phyloP scores from a whole-genome alignment of 2,329 filamentous ascomycete species.

The Fusarium fujikuroi region DNA sequence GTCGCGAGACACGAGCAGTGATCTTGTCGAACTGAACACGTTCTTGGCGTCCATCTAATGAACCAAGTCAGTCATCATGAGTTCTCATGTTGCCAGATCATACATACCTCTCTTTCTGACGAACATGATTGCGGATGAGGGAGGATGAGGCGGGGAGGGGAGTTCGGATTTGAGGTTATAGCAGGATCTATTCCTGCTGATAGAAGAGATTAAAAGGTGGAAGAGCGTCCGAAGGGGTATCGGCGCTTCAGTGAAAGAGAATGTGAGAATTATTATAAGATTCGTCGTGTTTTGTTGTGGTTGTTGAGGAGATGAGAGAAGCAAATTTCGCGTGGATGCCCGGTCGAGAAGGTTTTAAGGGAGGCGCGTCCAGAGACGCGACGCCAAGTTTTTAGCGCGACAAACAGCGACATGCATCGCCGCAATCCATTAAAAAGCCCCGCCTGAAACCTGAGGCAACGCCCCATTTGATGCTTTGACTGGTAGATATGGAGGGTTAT shows the following conservation, averaged over 20 bases:
- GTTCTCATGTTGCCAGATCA: neutral
- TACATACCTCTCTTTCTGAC: conserved; percentile 71
- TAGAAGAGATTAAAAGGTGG: conserved; percentile 39
- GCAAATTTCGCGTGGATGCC: conserved; percentile 35
- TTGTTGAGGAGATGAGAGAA: conserved; percentile 42
- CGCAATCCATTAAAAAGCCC: conserved; percentile 47
- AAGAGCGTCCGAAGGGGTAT: conserved; percentile 33
- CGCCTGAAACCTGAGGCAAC: conserved; percentile 44
- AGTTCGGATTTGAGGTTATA: conserved; percentile 31
- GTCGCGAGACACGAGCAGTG: conserved; percentile 94
- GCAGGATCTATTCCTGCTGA: conserved; percentile 42
- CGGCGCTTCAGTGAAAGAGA: conserved; percentile 28
- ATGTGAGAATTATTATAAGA: conserved; percentile 24
- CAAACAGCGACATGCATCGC: conserved; percentile 36
- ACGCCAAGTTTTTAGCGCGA: conserved; percentile 50
- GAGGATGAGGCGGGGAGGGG: conserved; percentile 34
- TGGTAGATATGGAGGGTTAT: conserved; percentile 2
- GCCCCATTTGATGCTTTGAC: conserved; percentile 21
- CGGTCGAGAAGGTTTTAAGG: conserved; percentile 51
- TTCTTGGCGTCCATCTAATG: conserved; percentile 95
- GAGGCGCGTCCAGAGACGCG: conserved; percentile 50
- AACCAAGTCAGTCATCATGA: conserved; percentile 43
- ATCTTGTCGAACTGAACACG: conserved; percentile 99
- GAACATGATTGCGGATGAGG: conserved; percentile 61
- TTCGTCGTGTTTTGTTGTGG: conserved; percentile 32